Evolutionary conservation across 441 rosid genomes (phyloP).

Genomic region (Erodium moschatum): DNA sequence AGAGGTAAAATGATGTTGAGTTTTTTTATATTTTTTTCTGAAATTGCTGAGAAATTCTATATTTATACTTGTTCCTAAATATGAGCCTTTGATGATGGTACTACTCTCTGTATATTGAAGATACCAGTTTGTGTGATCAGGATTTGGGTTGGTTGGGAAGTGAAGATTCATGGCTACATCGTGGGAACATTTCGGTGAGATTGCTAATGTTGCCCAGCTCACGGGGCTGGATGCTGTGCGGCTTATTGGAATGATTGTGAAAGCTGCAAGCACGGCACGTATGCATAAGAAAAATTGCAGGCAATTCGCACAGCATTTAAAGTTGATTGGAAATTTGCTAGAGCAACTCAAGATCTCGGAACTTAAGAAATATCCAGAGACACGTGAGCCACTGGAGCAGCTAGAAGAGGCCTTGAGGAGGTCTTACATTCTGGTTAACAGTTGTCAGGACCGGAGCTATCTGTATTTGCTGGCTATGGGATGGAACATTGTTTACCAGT

Average conservation of each 20-base stretch:
- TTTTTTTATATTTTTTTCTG: neutral
- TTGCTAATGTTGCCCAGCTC: constrained; percentile 67
- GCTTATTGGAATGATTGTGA: constrained; percentile 67
- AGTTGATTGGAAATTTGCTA: constrained; percentile 74
- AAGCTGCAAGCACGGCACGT: constrained; percentile 69
- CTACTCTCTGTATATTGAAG: neutral
- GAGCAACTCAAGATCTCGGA: constrained; percentile 78
- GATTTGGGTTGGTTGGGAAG: constrained; percentile 18
- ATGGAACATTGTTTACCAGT: constrained; percentile 89
- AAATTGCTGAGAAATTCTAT: neutral
- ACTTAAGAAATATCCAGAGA: constrained; percentile 65
- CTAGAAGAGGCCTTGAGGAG: constrained; percentile 87
- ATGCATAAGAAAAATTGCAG: constrained; percentile 92
- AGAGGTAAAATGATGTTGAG: neutral
- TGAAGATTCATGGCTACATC: constrained; percentile 43
- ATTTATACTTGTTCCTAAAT: neutral
- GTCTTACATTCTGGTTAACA: constrained; percentile 62
- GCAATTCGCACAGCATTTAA: constrained; percentile 81
- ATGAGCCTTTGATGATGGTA: neutral
- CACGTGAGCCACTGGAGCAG: constrained; percentile 73
- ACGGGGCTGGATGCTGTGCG: constrained; percentile 73
- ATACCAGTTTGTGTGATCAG: constrained; percentile 11
- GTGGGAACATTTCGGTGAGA: constrained; percentile 75
- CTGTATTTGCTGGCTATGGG: constrained; percentile 91
- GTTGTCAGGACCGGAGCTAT: constrained; percentile 79